phyloP scores from a whole-genome alignment of 2,329 filamentous ascomycete genomes.

The Aspergillus aculeatinus region DNA sequence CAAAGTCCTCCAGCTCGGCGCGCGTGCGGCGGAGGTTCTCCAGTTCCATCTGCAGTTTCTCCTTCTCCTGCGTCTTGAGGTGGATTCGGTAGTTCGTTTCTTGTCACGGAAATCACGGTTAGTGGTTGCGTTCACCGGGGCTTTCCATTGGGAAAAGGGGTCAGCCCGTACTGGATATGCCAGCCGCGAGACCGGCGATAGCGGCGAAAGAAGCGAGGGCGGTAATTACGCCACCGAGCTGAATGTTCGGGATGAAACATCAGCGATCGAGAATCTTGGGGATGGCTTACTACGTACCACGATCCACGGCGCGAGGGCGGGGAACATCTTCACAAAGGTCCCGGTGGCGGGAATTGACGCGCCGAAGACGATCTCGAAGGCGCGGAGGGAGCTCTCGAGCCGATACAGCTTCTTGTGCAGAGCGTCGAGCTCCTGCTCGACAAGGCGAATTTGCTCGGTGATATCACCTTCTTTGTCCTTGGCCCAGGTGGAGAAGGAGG shows the following conservation, averaged over 20 bases:
- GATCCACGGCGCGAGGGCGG: neutral
- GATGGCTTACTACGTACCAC: neutral
- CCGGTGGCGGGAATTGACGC: neutral
- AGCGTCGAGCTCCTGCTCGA: neutral
- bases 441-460: neutral
- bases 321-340: neutral
- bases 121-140: neutral
- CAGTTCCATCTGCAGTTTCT: neutral
- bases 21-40: conserved; percentile 1
- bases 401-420: neutral
- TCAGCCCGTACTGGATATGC: neutral
- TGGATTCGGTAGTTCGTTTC: neutral
- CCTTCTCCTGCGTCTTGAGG: neutral
- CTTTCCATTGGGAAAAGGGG: neutral
- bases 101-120: neutral
- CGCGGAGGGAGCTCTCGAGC: neutral
- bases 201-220: neutral
- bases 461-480: conserved; percentile 4
- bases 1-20: neutral
- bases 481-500: neutral
- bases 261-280: neutral
- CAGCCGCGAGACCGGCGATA: neutral
- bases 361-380: neutral
- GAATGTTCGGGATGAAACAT: neutral
- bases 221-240: conserved; percentile 2